These are phyloP conservation scores for Rhamnella rubrinervis DNA, from an alignment of 331 rosid genomes.

Conservation along the genomic window DNA sequence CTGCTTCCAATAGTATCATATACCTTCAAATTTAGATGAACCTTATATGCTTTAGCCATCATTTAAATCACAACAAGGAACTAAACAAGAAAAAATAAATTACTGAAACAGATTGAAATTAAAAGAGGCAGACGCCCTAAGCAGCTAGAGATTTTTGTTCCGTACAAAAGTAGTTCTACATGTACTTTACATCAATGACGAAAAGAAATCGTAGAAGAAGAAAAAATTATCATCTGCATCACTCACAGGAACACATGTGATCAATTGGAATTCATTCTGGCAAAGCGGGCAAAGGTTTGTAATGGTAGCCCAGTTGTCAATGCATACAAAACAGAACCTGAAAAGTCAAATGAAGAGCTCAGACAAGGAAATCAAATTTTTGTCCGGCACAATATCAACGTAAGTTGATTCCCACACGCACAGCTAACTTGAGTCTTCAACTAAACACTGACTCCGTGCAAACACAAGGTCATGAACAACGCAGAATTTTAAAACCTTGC, in stretches of 20 bases:
- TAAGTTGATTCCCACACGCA: too few relatives aligned
- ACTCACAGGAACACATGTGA: constrained; percentile 99
- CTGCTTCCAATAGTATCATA: constrained; percentile 90
- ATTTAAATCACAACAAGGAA: constrained; percentile 7
- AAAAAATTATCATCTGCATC: constrained; percentile 32
- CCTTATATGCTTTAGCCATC: constrained; percentile 28
- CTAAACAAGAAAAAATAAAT: neutral
- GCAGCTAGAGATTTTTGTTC: too few relatives aligned
- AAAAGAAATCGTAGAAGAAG: constrained; percentile 23
- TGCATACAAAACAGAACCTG: constrained; percentile 97
- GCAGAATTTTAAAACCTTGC: neutral
- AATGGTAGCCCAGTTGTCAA: constrained; percentile 97
- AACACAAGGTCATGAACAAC: neutral
- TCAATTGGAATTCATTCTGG: constrained; percentile 95
- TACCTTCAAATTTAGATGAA: constrained; percentile 59
- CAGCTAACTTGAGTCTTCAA: too few relatives aligned
- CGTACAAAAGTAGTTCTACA: constrained; percentile 4
- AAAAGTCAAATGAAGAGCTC: constrained; percentile 11
- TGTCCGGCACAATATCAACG: too few relatives aligned
- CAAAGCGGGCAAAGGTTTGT: constrained; percentile 98
- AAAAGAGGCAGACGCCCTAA: too few relatives aligned
- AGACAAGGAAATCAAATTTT: neutral
- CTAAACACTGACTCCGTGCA: too few relatives aligned
- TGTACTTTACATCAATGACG: constrained; percentile 17
- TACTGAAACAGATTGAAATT: neutral